phyloP scores from a whole-genome alignment of 1,284 basidiomycete species.

The Somion occarium region DNA sequence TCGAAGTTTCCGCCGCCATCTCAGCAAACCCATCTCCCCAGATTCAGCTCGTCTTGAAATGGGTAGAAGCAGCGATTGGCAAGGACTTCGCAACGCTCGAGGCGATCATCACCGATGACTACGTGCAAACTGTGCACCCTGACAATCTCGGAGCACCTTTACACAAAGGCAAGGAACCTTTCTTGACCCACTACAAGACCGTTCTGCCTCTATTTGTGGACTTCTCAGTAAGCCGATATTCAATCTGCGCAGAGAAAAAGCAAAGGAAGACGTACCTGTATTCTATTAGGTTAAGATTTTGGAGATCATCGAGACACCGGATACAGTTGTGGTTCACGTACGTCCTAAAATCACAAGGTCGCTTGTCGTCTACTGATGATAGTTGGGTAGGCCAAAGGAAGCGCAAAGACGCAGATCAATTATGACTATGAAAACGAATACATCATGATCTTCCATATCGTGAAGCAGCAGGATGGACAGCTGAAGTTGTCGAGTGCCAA shows the following conservation, averaged over 20 bases:
- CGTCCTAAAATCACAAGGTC: too few relatives aligned
- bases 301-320: too few relatives aligned
- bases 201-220: too few relatives aligned
- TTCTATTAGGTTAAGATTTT: too few relatives aligned
- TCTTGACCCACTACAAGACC: too few relatives aligned
- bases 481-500: background rate
- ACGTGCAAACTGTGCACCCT: background rate
- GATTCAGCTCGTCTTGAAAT: background rate
- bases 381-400: too few relatives aligned
- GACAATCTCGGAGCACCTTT: background rate
- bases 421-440: background rate
- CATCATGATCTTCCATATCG: constrained; percentile 1
- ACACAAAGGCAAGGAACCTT: background rate
- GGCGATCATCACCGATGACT: background rate
- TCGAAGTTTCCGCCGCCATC: too few relatives aligned
- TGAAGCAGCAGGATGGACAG: background rate
- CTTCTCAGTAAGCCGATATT: too few relatives aligned
- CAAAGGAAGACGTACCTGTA: too few relatives aligned
- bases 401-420: background rate
- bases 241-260: too few relatives aligned
- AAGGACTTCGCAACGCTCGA: background rate
- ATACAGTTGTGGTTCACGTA: background rate
- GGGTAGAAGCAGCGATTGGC: background rate
- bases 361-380: too few relatives aligned
- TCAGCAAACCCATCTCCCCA: background rate